Percentiles rank a stretch among this genome's conserved stretches.
phyloP scores from a whole-genome alignment of 1,139 yeast genomes.

The Torulaspora pretoriensis region DNA sequence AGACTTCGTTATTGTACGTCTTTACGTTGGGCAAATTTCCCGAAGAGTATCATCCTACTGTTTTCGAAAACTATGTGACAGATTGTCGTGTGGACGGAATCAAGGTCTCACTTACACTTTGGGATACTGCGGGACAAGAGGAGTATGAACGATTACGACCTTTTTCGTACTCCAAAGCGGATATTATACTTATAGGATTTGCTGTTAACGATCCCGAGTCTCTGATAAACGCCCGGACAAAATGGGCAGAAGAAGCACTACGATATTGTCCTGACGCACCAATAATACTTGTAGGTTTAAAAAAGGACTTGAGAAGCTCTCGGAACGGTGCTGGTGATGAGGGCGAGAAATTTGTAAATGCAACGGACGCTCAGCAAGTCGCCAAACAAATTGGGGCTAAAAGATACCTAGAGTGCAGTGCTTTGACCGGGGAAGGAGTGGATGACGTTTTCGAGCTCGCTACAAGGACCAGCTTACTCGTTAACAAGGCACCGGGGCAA shows the following conservation, averaged over 20 bases:
- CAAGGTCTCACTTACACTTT: slow-evolving; percentile 79
- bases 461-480: slow-evolving; percentile 59
- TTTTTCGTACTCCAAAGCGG: slow-evolving; percentile 69
- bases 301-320: slow-evolving; percentile 56
- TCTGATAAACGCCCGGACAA: slow-evolving; percentile 58
- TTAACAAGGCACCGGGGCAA: slow-evolving; percentile 41
- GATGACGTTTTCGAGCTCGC: slow-evolving; percentile 51
- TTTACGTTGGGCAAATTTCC: slow-evolving; percentile 83
- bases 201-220: slow-evolving; percentile 70
- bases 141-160: slow-evolving; percentile 77
- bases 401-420: slow-evolving; percentile 66
- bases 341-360: slow-evolving; percentile 46
- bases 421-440: slow-evolving; percentile 61
- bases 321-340: slow-evolving; percentile 31
- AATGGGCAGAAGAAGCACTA: slow-evolving; percentile 70
- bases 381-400: slow-evolving; percentile 69
- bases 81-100: slow-evolving; percentile 92
- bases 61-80: slow-evolving; percentile 90
- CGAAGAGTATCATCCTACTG: slow-evolving; percentile 86
- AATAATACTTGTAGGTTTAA: slow-evolving; percentile 61
- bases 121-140: slow-evolving; percentile 99
- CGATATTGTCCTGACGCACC: slow-evolving; percentile 68
- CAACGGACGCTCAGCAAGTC: slow-evolving; percentile 52
- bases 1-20: slow-evolving; percentile 84
- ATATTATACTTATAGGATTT: slow-evolving; percentile 67